Conservation (phyloP, 1,284 basidiomycete species). For the Fistulinella staudtii region DNA sequence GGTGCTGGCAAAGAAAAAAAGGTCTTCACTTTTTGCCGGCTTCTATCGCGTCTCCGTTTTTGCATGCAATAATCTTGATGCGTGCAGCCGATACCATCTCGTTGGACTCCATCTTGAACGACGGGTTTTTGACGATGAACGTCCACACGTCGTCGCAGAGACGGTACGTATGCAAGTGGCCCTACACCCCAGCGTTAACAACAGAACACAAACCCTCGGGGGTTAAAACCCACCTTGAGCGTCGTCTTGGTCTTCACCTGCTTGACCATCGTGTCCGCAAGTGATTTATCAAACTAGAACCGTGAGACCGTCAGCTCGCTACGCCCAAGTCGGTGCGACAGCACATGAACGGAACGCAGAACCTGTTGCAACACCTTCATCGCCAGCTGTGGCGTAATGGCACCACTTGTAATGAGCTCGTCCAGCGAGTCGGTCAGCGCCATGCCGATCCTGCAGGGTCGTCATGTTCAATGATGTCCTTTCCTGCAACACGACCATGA, state of each 20-base stretch:
- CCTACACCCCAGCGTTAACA: conserved; percentile 43
- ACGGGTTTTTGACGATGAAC: conserved; percentile 88
- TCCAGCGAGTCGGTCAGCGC: conserved; percentile 98
- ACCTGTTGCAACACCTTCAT: conserved; percentile 98
- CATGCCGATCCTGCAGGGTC: conserved; percentile 78
- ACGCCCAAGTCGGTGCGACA: too few species aligned
- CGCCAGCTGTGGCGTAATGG: conserved; percentile 95
- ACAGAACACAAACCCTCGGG: not conserved
- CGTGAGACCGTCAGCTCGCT: conserved; percentile 3
- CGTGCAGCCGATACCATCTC: conserved; percentile 72
- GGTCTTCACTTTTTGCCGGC: conserved; percentile 49
- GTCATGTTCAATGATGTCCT: too few species aligned
- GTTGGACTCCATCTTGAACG: conserved; percentile 93
- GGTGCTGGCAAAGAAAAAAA: not conserved
- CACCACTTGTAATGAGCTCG: conserved; percentile 95
- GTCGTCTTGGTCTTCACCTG: conserved; percentile 90
- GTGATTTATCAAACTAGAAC: conserved; percentile 87
- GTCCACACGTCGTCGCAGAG: conserved; percentile 97
- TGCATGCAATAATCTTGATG: conserved; percentile 96
- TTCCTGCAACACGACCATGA: too few species aligned
- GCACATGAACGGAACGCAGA: conserved; percentile 2
- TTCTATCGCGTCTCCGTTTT: conserved; percentile 84
- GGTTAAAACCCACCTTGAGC: conserved; percentile 66
- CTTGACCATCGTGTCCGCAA: conserved; percentile 87
- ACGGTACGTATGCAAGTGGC: conserved; percentile 88